Conservation (phyloP, 345 rosid species). For the Adansonia digitata region DNA sequence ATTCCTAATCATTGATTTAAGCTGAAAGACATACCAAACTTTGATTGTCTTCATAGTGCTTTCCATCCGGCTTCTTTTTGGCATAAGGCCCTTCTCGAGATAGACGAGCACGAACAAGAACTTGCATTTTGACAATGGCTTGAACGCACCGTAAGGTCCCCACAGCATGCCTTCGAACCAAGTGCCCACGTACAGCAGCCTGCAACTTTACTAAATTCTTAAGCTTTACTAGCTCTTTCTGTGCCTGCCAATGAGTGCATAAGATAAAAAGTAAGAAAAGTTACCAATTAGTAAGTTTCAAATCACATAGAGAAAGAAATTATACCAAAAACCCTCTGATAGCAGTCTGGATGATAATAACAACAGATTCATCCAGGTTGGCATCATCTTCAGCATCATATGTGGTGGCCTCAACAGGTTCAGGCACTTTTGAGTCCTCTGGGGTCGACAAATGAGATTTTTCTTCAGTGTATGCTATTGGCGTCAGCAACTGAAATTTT, state of each 20-base stretch:
- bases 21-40: slow-evolving; percentile 9
- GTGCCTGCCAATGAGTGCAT: slow-evolving; percentile 42
- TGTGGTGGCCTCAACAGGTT: slow-evolving; percentile 19
- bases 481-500: slow-evolving; percentile 8
- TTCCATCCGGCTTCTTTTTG: background rate
- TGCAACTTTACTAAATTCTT: slow-evolving; percentile 78
- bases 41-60: background rate
- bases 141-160: slow-evolving; percentile 87
- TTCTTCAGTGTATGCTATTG: background rate
- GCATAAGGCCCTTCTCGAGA: slow-evolving; percentile 23
- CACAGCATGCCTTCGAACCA: slow-evolving; percentile 83
- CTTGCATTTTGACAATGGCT: slow-evolving; percentile 87
- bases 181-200: slow-evolving; percentile 88
- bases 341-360: slow-evolving; percentile 51
- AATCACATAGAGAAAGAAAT: background rate
- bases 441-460: slow-evolving; percentile 11
- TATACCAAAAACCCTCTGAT: slow-evolving; percentile 55
- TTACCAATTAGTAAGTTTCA: background rate
- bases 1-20: background rate
- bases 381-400: slow-evolving; percentile 25
- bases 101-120: slow-evolving; percentile 62
- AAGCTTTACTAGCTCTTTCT: slow-evolving; percentile 53
- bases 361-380: slow-evolving; percentile 38
- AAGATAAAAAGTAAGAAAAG: background rate
- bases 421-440: slow-evolving; percentile 26